These are phyloP conservation scores for Cladosporium sp. DNA, from an alignment of 2,329 filamentous ascomycete species.

Conservation along the genomic window DNA sequence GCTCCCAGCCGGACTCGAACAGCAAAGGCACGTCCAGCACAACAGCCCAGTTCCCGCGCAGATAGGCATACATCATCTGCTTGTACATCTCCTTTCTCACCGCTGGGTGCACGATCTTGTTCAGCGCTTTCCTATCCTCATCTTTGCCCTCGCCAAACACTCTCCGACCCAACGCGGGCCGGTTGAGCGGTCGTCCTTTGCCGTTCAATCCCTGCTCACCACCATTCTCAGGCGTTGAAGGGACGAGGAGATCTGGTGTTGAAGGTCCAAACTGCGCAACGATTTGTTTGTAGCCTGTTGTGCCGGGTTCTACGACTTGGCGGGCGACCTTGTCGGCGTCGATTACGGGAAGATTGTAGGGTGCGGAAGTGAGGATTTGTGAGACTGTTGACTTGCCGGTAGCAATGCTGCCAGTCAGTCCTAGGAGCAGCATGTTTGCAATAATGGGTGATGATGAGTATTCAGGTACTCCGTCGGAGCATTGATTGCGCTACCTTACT, in stretches of 20 bases:
- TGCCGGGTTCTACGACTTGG: conserved; percentile 91
- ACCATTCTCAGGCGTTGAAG: conserved; percentile 42
- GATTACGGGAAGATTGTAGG: conserved; percentile 84
- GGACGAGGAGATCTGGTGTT: conserved; percentile 80
- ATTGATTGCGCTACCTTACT: too few species aligned
- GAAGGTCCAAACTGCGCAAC: conserved; percentile 74
- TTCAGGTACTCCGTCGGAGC: too few species aligned
- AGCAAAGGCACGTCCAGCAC: conserved; percentile 89
- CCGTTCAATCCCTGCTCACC: conserved; percentile 53
- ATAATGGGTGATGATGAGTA: too few species aligned
- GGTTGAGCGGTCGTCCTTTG: conserved; percentile 72
- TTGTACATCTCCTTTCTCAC: conserved; percentile 80
- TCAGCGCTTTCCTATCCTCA: conserved; percentile 71
- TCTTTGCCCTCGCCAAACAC: conserved; percentile 81
- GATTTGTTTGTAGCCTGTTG: conserved; percentile 76
- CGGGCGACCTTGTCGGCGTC: conserved; percentile 92
- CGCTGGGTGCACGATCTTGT: conserved; percentile 88
- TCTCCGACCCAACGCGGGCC: conserved; percentile 75
- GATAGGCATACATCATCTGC: conserved; percentile 66
- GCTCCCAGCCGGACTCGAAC: conserved; percentile 83
- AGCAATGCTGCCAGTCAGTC: conserved; percentile 93
- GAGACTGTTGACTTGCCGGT: conserved; percentile 98
- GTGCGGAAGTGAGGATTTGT: conserved; percentile 69
- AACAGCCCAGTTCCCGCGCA: conserved; percentile 78
- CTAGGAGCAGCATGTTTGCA: conserved; percentile 83